Evolutionary conservation across 352 stramenopile species (phyloP), one percentile per base, ranked within the genome.

Genomic region (Phytophthora meadii): DNA sequence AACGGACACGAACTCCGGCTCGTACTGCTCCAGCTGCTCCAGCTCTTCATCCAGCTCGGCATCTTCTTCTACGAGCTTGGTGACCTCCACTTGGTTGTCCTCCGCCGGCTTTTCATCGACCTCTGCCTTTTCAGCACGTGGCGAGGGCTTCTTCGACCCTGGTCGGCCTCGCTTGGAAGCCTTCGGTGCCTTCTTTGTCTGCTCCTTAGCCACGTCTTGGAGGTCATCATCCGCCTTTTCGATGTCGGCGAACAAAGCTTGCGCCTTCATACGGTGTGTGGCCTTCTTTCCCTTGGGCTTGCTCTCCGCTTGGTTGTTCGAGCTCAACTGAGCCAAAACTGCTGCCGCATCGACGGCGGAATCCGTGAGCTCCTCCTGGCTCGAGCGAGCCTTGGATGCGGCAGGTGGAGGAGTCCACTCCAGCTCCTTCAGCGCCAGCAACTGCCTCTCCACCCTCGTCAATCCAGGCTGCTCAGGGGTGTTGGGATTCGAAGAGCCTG

Each of bases 401-500:
- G 46, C 22, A 4, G 71, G 74, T 0, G 79, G 71, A 0, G 79
- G 71, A 1, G 83, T 89, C 83, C 81, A 89, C 46, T 87, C 65
- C 3, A 90, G 65, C 32, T 90, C 79, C 46, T 82, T 85, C 4
- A 84, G 42, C 39, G 70, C 73, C 44, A 79, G 12, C 6, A 84
- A 14, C 19, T 84, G 70, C 19, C 70, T 70, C 47, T 80, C 74
- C n/a, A 63, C 64, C 50, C 61, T 49, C 12, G 74, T 81, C 15
- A 84, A 47, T 10, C 52, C 58, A 5, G 55, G 56, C 5, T 83
- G 77, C 46, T 89, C 80, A 0, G 84, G 84, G 1, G 81, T 90
- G 48, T 90, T 88, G 4, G 84, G 81, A 44, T 88, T 86, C 25
- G 80, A 90, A 8, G 80, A 88, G 2, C 68, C 76, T 0, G 82